Base-by-base conservation (phyloP, 139 green algal species). In the Chlamydomonas sphaeroides region DNA sequence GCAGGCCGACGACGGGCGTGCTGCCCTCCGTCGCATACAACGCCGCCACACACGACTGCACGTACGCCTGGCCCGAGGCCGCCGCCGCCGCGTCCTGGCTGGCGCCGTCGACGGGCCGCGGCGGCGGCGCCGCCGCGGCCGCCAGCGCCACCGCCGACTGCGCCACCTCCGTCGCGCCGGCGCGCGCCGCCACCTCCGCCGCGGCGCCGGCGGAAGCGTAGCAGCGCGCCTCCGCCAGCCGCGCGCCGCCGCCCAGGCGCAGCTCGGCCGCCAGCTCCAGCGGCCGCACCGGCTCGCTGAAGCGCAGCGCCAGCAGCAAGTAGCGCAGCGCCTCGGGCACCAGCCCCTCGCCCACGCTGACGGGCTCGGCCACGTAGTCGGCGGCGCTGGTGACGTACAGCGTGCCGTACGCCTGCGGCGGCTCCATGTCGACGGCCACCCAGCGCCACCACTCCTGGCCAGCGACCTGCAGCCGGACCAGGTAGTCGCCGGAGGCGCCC, bases 401-500 rank as follows among this genome's bases (percentile, higher is more conserved):
- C 15, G 25, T 26, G 36, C 39, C 68, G 17, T 21, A 42, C 30
- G 42, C 28, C 28, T 5, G 23, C 28, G 68, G 68, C 21, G 41
- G 68, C 1, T 75, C 68, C 10, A 75, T 41, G 32, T 75, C 68
- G 10, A 75, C 68, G 6, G 28, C 26, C 68, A 75, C 68, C 68
- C 68, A 75, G 26, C 68, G 68, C 41, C 53, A 75, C 68, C 68
- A 75, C n/a, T 11, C 23, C 15, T 38, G 41, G 15, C 18, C 42
- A 25, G 30, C 68, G 17, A 75, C 67, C 67, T 73, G 26, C 61
- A 73, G 53, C 39, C 68, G 26, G 30, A 75, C 15, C n/a, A 75
- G 41, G 32, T 75, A 57, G 42, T 75, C 68, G 7, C 68, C 68
- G 26, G 0, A 62, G 42, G 42, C 53, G 15, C 41, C 68, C 3